Evolutionary conservation across 169 alveolate genomes (phyloP).

Genomic region (Miamiensis avidus): DNA sequence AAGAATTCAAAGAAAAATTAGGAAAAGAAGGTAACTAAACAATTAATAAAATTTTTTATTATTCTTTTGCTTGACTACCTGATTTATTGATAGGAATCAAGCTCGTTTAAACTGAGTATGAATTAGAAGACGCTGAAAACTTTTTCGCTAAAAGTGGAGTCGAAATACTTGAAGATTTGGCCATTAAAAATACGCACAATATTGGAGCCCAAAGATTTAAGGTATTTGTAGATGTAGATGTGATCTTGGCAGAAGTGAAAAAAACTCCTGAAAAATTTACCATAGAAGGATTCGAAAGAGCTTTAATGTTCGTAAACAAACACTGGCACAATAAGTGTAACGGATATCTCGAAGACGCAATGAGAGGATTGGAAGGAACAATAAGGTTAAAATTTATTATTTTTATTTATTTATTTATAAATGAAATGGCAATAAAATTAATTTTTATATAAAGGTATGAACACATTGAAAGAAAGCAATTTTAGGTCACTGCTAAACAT

Average conservation of each 20-base stretch:
- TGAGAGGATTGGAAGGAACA: conserved; percentile 21
- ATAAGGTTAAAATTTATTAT: conserved; percentile 12
- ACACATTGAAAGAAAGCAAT: conserved; percentile 58
- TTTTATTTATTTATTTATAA: conserved; percentile 36
- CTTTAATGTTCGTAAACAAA: neutral
- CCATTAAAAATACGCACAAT: neutral
- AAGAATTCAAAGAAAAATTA: conserved; percentile 55
- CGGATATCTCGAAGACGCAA: conserved; percentile 25
- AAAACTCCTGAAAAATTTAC: neutral
- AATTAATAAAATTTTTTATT: too few relatives aligned
- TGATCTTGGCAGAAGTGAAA: neutral
- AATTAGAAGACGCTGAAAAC: conserved; percentile 21
- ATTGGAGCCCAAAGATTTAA: conserved; percentile 35
- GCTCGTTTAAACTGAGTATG: neutral
- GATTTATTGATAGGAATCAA: neutral
- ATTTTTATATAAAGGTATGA: conserved; percentile 44
- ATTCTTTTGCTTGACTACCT: neutral
- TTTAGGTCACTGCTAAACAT: conserved; percentile 58
- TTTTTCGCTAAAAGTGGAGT: conserved; percentile 19
- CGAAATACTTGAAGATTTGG: conserved; percentile 8
- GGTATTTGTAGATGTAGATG: conserved; percentile 29
- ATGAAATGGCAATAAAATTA: conserved; percentile 20
- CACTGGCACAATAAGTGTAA: conserved; percentile 15
- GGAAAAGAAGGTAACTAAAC: conserved; percentile 51
- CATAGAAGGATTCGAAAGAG: neutral